These are phyloP conservation scores for Vaccinium darrowii DNA, from an alignment of 148 eudicot species.

Conservation along the genomic window DNA sequence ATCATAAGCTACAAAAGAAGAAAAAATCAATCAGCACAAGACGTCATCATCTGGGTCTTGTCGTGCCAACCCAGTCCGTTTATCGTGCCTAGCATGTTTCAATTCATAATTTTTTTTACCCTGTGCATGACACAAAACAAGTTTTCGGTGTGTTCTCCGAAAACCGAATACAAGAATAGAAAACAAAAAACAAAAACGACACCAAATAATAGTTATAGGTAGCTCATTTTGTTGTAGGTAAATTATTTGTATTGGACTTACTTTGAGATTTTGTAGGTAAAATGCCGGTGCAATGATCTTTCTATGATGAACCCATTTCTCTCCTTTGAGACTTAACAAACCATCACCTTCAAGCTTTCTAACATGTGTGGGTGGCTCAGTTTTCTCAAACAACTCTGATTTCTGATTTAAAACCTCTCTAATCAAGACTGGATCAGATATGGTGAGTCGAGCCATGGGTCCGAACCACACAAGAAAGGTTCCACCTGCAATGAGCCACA, in stretches of 20 bases:
- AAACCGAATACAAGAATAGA: too few species aligned
- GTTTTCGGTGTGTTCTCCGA: not conserved
- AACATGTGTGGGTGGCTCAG: conserved; percentile 58
- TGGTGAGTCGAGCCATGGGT: conserved; percentile 47
- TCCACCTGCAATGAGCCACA: conserved; percentile 35
- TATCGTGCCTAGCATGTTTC: not conserved
- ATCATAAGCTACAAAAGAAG: conserved; percentile 43
- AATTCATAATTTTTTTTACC: not conserved
- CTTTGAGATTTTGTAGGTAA: conserved; percentile 58
- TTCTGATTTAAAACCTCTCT: conserved; percentile 42
- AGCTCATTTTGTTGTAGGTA: not conserved
- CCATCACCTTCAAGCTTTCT: conserved; percentile 71
- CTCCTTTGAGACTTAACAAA: conserved; percentile 54
- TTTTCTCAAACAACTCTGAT: conserved; percentile 51
- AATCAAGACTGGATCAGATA: conserved; percentile 46
- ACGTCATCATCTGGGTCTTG: not conserved
- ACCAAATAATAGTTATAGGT: not conserved
- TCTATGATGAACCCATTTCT: conserved; percentile 59
- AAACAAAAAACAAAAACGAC: not conserved
- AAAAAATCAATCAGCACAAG: not conserved
- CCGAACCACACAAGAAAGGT: conserved; percentile 65
- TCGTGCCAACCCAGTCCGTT: too few species aligned
- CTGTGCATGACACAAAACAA: not conserved
- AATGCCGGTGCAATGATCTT: conserved; percentile 58
- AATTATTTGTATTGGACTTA: conserved; percentile 24